A percentile compares a stretch with the other conserved stretches of the same genome.
Evolutionary conservation across 257 asterid genomes (phyloP).

Genomic region (Gardenia jasminoides): DNA sequence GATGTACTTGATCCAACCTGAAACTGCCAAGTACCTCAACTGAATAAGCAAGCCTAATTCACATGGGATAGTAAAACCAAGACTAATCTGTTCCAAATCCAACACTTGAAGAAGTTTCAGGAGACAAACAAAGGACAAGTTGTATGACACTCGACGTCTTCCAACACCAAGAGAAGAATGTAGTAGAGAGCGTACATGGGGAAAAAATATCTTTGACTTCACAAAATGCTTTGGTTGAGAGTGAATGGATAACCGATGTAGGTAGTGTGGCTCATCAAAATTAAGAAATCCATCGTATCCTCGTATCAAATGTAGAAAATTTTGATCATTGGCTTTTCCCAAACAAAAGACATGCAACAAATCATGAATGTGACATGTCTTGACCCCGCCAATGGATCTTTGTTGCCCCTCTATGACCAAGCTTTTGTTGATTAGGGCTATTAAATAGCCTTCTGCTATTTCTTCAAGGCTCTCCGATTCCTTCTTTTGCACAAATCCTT

Average conservation of each 20-base stretch:
- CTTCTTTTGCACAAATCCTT: not conserved
- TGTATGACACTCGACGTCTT: not conserved
- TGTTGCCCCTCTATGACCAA: no score
- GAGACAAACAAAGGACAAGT: not conserved
- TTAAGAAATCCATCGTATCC: not conserved
- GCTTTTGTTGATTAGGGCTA: no score
- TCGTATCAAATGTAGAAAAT: not conserved
- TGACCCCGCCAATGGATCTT: not conserved
- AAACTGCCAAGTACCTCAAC: constrained; percentile 11
- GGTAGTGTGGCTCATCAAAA: not conserved
- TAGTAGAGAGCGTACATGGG: not conserved
- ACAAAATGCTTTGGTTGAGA: not conserved
- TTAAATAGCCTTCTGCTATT: no score
- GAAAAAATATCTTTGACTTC: not conserved
- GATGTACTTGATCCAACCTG: not conserved
- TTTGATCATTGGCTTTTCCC: not conserved
- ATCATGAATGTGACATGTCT: not conserved
- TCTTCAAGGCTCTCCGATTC: not conserved
- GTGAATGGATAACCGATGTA: not conserved
- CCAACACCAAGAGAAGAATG: not conserved
- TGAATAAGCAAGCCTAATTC: not conserved
- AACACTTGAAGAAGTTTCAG: constrained; percentile 8
- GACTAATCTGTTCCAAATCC: not conserved
- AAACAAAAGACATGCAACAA: not conserved
- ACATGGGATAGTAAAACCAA: not conserved